Evolutionary conservation across 176 grass and related monocot species (phyloP).

Genomic region (Phyllostachys edulis): DNA sequence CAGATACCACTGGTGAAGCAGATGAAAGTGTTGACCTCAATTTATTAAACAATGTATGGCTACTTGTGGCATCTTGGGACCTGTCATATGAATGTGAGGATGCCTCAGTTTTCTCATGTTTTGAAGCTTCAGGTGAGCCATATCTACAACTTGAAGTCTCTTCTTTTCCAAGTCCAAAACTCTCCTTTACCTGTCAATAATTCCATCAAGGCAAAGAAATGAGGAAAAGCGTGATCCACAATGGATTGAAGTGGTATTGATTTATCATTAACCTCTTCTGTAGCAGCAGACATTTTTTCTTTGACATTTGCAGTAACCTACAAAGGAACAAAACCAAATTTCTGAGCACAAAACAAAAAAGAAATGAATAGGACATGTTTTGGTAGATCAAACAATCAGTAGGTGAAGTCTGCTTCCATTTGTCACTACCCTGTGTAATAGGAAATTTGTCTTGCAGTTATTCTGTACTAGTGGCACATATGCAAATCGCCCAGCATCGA

Average conservation of each 20-base stretch:
- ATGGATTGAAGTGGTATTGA: background rate
- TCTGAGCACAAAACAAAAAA: background rate
- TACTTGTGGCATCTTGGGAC: constrained; percentile 24
- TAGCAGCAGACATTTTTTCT: constrained; percentile 63
- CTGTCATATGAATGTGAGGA: constrained; percentile 37
- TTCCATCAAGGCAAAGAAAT: constrained; percentile 26
- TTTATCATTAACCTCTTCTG: constrained; percentile 53
- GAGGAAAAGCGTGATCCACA: background rate
- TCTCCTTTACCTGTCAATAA: constrained; percentile 57
- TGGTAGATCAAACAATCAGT: background rate
- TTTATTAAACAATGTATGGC: constrained; percentile 54
- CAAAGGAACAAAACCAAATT: constrained; percentile 12
- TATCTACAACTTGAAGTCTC: constrained; percentile 41
- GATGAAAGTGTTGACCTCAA: constrained; percentile 57
- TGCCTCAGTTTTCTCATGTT: constrained; percentile 33
- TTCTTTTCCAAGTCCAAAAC: constrained; percentile 65
- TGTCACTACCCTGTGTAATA: background rate
- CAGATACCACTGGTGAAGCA: constrained; percentile 51
- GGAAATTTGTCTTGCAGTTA: no score
- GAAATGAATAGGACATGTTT: constrained; percentile 14
- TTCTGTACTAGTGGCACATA: no score
- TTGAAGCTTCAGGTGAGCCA: constrained; percentile 40
- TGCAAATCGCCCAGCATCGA: background rate
- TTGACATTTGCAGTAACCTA: constrained; percentile 66
- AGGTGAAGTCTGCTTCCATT: background rate